A percentile compares a stretch with the other conserved stretches of the same genome.
Conservation (phyloP, 805 yeast species). For the Saccharomycopsis fibuligera region DNA sequence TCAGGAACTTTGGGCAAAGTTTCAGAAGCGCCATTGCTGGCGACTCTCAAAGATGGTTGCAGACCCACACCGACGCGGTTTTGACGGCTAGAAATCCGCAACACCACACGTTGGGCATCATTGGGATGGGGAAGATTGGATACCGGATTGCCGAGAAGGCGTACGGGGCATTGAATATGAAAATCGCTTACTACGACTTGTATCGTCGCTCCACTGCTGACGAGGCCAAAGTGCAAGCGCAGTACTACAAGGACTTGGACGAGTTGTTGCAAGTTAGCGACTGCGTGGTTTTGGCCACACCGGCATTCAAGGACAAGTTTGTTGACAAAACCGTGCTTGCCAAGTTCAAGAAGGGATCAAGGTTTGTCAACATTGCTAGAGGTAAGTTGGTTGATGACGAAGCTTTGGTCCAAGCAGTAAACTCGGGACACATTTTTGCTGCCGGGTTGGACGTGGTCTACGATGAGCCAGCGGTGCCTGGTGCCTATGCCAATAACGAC, state of each 20-base stretch:
- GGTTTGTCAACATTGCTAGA: constrained; percentile 68
- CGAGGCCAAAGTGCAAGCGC: constrained; percentile 15
- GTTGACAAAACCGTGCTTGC: constrained; percentile 54
- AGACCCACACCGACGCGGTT: constrained; percentile 16
- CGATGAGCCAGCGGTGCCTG: constrained; percentile 57
- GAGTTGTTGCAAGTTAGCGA: constrained; percentile 28
- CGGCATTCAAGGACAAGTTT: constrained; percentile 20
- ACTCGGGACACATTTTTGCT: constrained; percentile 58
- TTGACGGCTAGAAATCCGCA: constrained; percentile 24
- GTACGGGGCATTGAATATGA: constrained; percentile 23
- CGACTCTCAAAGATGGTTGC: not conserved
- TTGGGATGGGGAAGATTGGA: constrained; percentile 33
- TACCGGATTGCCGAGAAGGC: constrained; percentile 29
- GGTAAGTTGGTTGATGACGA: constrained; percentile 74
- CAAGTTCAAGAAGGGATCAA: constrained; percentile 18
- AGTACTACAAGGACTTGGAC: constrained; percentile 24
- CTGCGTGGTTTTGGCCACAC: constrained; percentile 25
- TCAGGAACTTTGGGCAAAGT: constrained; percentile 17
- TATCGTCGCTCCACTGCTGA: constrained; percentile 10
- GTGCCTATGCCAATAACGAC: constrained; percentile 43
- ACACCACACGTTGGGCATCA: constrained; percentile 30
- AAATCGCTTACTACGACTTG: constrained; percentile 20
- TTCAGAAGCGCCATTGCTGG: constrained; percentile 11
- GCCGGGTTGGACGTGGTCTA: constrained; percentile 76
- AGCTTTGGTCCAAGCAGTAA: constrained; percentile 48